Base-by-base conservation (phyloP, 768 basidiomycete species). In the Kwoniella botswanensis region DNA sequence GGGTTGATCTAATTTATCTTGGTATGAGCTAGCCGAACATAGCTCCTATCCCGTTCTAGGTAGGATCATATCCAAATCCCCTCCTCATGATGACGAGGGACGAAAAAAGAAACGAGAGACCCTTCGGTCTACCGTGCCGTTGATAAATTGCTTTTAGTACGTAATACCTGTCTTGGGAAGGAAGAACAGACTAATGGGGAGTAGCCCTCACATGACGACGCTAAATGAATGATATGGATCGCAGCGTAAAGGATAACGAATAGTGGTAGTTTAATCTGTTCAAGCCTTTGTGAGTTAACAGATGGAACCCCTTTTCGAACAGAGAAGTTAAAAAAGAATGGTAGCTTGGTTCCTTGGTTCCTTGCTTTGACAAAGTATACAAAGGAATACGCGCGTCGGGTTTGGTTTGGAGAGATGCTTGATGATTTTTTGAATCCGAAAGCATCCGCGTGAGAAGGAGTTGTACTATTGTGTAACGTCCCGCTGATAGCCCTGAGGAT, bases 331-430 rank as follows among this genome's bases (percentile, higher is more conserved):
- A 17, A 58, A 58, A 58, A 58, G 57, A 58, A 58, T 58, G 57
- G 57, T 24, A 58, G 57, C 24, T 58, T 58, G 57, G 57, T 58
- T 41, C 57, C 57, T 58, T 35, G 26, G 26, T 17, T 26, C 21
- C 35, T 35, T 35, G 35, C 35, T 35, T 35, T 35, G 35, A 35
- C 35, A 11, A 18, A 50, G 13, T 11, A 46, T 17, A 46, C 10
- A 46, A 46, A 50, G 46, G 10, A 50, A 50, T 2, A 18, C 18
- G 18, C 46, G 46, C 46, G 46, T 50, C 46, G 46, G 46, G 18
- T 18, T 50, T 15, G 46, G 18, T 18, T 50, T 50, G 46, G 46
- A 13, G 12, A 35, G 46, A 50, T 50, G 17, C 46, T 50, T 1
- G 35, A 35, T 35, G 35, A 35, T 35, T 7, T 35, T 50, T 18